Conservation (phyloP, 1,139 yeast genomes). For the Yueomyces sp. region DNA sequence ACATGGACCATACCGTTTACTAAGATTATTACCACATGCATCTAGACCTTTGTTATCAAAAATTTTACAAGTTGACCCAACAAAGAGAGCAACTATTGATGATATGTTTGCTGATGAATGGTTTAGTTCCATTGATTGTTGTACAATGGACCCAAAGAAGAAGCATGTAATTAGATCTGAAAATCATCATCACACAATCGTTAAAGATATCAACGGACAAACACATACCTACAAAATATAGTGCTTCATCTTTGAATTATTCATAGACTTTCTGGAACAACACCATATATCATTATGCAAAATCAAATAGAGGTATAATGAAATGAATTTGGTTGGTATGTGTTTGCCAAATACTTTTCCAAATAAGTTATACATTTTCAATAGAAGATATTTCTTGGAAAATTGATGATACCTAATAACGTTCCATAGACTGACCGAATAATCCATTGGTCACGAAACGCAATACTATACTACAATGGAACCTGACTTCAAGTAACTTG, state of each 20-base stretch:
- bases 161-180: constrained; percentile 35
- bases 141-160: constrained; percentile 30
- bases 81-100: constrained; percentile 51
- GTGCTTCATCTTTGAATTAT: neutral
- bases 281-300: too few relatives aligned
- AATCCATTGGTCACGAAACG: too few relatives aligned
- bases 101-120: constrained; percentile 61
- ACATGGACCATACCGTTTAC: constrained; percentile 76
- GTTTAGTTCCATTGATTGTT: constrained; percentile 44
- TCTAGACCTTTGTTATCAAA: constrained; percentile 63
- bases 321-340: too few relatives aligned
- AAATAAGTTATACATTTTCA: too few relatives aligned
- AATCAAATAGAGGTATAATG: too few relatives aligned
- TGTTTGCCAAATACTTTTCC: too few relatives aligned
- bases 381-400: too few relatives aligned
- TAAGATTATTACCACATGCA: constrained; percentile 78
- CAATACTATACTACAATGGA: too few relatives aligned
- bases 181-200: constrained; percentile 46
- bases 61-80: constrained; percentile 63
- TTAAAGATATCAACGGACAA: constrained; percentile 36
- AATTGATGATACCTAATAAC: too few relatives aligned
- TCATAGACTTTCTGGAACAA: too few relatives aligned
- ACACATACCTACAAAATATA: constrained; percentile 29
- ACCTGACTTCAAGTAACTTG: too few relatives aligned
- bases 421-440: too few relatives aligned